Evolutionary conservation across 2,329 filamentous ascomycete genomes (phyloP), one percentile per base, ranked within the genome.

Genomic region (Setomelanomma holmii): DNA sequence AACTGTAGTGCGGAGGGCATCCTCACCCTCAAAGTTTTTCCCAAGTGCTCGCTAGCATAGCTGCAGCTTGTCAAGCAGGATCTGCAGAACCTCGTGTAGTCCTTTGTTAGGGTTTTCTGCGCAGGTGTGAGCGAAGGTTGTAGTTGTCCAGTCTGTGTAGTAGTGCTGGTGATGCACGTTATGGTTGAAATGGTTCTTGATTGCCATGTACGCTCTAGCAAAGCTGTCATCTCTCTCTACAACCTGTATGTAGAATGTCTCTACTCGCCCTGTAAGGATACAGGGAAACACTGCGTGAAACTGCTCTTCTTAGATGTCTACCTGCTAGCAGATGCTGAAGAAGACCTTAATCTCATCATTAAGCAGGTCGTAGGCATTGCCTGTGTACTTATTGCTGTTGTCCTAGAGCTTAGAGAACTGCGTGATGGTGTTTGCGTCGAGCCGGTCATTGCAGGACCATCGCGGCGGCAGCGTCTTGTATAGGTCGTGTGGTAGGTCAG

Each of bases 31-130:
- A n/a, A n/a, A n/a, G n/a, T n/a, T n/a, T n/a, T n/a, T n/a, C n/a
- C 35, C 17, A 27, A 48, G 30, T 19, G 27, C 27, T 11, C 16
- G 16, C 22, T 46, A 16, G 22, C 16, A 36, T 34, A 46, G 30
- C 30, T 46, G n/a, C n/a, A 46, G 43, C 38, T 43, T 43, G 40
- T 43, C 40, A 24, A 43, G 40, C n/a, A 43, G 7, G 22, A 43
- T 30, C 19, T 43, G 19, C 19, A 43, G 22, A 11, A 43, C 40
- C 40, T 43, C 20, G 22, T 43, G 22, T 24, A 43, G 21, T 7
- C 14, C n/a, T 22, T 43, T 43, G 8, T 43, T 20, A 30, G 40
- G 19, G 22, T 43, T 43, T 22, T 43, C 40, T 43, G n/a, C 30
- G 22, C 24, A 30, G 24, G 12, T 12, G 6, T 30, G 6, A 30